phyloP scores from a whole-genome alignment of 345 rosid genomes.

The Populus simonii region DNA sequence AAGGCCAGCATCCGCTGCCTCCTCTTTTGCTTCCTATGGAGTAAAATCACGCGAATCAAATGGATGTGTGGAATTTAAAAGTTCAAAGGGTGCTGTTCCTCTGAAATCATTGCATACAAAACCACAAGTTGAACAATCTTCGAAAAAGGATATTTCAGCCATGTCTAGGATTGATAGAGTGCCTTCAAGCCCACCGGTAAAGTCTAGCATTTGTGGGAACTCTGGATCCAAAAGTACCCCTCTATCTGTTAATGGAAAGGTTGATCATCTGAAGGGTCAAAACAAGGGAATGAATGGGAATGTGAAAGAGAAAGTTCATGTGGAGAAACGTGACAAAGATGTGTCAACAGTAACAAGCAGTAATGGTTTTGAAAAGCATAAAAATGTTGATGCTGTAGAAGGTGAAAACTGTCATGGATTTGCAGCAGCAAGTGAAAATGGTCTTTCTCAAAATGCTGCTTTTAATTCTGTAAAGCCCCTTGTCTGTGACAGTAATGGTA shows the following conservation, averaged over 20 bases:
- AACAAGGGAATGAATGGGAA: constrained; percentile 37
- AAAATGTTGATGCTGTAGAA: constrained; percentile 35
- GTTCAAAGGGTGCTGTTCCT: constrained; percentile 32
- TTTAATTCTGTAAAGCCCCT: constrained; percentile 28
- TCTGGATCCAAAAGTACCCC: constrained; percentile 47
- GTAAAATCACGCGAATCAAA: constrained; percentile 46
- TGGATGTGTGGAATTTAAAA: constrained; percentile 50
- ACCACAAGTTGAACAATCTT: constrained; percentile 37
- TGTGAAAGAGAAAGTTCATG: constrained; percentile 21
- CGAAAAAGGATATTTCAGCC: constrained; percentile 33
- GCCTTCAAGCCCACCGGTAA: constrained; percentile 46
- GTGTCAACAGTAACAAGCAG: constrained; percentile 20
- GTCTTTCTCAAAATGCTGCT: constrained; percentile 15
- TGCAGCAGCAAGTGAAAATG: constrained; percentile 35
- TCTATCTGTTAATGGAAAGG: constrained; percentile 45
- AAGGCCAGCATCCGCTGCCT: constrained; percentile 46
- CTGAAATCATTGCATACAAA: constrained; percentile 36
- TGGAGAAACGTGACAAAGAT: constrained; percentile 45
- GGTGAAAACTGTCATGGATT: constrained; percentile 17
- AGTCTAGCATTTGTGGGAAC: constrained; percentile 57
- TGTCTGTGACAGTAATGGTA: constrained; percentile 36
- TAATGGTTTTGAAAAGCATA: constrained; percentile 35
- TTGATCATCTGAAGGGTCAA: constrained; percentile 38
- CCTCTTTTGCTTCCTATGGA: constrained; percentile 46
- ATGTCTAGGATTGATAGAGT: constrained; percentile 54